Percentiles rank a stretch among this genome's conserved stretches.
Conservation (phyloP, 192 early-diverging fungal genomes). For the Coemansia aciculifera region DNA sequence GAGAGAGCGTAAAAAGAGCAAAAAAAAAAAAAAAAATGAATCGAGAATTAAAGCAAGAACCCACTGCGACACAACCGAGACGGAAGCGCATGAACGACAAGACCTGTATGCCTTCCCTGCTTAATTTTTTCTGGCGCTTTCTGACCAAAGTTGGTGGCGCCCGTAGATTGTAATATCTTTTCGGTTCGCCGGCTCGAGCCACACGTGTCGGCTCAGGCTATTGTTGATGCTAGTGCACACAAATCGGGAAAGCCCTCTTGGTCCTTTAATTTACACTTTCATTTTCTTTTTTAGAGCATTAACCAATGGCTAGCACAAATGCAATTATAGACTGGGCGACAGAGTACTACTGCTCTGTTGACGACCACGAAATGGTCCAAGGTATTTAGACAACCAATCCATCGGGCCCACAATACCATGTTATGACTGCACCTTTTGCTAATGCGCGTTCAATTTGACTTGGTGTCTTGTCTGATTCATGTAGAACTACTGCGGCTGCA, state of each 20-base stretch:
- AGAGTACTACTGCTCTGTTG: slow-evolving; percentile 34
- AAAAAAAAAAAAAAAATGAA: neutral
- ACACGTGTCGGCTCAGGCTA: neutral
- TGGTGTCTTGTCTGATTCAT: neutral
- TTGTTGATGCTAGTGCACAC: neutral
- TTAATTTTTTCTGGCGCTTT: neutral
- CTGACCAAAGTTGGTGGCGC: neutral
- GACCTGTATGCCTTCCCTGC: neutral
- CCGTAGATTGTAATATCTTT: neutral
- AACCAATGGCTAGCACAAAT: neutral
- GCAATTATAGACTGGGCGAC: slow-evolving; percentile 41
- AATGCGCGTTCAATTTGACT: neutral
- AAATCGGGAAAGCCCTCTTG: no score
- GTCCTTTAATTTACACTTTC: neutral
- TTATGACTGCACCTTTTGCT: neutral
- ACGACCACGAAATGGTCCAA: slow-evolving; percentile 34
- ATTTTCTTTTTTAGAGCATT: neutral
- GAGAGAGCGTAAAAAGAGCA: slow-evolving; percentile 1
- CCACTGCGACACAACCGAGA: neutral
- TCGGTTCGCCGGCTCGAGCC: neutral
- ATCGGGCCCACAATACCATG: neutral
- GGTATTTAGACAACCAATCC: neutral
- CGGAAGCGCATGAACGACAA: neutral
- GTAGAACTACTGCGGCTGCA: slow-evolving; percentile 30
- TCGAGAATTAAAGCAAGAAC: neutral